phyloP scores from a whole-genome alignment of 1,284 basidiomycete species.

The Puccinia coronata region DNA sequence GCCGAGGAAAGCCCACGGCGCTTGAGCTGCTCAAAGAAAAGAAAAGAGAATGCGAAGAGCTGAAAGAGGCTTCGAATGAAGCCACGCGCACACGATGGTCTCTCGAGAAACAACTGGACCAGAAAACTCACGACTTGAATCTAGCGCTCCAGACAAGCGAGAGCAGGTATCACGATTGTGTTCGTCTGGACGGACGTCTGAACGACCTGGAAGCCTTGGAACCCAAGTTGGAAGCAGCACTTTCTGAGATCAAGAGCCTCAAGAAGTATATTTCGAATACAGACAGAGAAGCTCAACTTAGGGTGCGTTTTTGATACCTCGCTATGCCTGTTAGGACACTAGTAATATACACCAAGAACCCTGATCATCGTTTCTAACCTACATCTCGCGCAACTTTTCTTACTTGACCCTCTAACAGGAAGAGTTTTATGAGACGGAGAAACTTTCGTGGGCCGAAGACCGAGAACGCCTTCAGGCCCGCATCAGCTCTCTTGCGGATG shows the following conservation, averaged over 20 bases:
- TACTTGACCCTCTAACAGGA: not conserved
- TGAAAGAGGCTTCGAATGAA: not conserved
- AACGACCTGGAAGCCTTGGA: not conserved
- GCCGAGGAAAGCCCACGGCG: not conserved
- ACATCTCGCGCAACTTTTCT: not conserved
- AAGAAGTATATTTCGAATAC: not conserved
- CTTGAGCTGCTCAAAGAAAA: slow-evolving; percentile 5
- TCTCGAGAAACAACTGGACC: slow-evolving; percentile 14
- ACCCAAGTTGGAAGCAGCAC: not conserved
- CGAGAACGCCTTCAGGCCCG: not conserved
- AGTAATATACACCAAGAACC: too few species aligned
- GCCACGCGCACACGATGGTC: not conserved
- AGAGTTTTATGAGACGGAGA: not conserved
- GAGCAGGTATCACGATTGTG: not conserved
- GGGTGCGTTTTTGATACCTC: not conserved
- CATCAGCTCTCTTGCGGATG: slow-evolving; percentile 11
- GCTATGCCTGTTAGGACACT: not conserved
- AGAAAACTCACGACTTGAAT: not conserved
- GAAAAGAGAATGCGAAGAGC: not conserved
- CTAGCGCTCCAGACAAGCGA: slow-evolving; percentile 14
- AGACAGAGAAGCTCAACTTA: not conserved
- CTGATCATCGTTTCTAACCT: not conserved
- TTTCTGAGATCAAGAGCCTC: not conserved
- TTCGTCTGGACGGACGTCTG: slow-evolving; percentile 17
- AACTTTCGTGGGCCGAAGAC: slow-evolving; percentile 1